Conservation (phyloP, 495 filamentous ascomycete species). For the Entonaema liquescens region DNA sequence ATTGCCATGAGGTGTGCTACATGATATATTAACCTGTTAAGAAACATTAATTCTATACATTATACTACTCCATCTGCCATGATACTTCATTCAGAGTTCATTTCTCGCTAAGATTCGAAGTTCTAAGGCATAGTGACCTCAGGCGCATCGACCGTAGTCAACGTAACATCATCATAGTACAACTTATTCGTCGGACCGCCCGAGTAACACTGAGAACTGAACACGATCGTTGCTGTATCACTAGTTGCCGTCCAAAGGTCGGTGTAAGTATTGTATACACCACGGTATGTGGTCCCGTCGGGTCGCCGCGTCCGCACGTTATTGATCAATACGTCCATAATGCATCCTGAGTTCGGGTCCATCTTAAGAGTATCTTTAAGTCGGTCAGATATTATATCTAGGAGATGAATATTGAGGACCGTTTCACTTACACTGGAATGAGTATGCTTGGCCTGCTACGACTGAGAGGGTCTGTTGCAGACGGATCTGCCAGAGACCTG, state of each 20-base stretch:
- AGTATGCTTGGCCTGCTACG: not conserved
- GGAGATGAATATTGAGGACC: not conserved
- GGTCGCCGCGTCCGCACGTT: not conserved
- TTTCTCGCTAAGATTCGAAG: not conserved
- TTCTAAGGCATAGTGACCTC: not conserved
- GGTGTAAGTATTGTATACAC: not conserved
- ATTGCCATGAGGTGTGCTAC: too few relatives aligned
- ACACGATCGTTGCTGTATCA: not conserved
- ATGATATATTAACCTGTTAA: too few relatives aligned
- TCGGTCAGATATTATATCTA: not conserved
- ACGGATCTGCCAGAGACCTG: not conserved
- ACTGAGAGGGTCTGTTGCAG: not conserved
- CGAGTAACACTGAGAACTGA: not conserved
- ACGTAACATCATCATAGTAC: not conserved
- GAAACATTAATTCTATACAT: not conserved
- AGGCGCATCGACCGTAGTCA: not conserved
- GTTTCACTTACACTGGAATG: not conserved
- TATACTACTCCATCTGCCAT: not conserved
- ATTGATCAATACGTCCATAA: not conserved
- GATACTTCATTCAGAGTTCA: not conserved
- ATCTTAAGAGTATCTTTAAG: not conserved
- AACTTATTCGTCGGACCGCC: not conserved
- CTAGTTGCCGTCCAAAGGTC: not conserved
- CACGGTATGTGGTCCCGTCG: not conserved
- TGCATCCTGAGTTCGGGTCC: not conserved